A percentile compares a stretch with the other conserved stretches of the same genome.
These are phyloP conservation scores for Cryomyces antarcticus DNA, from an alignment of 495 filamentous ascomycete genomes.

Conservation along the genomic window DNA sequence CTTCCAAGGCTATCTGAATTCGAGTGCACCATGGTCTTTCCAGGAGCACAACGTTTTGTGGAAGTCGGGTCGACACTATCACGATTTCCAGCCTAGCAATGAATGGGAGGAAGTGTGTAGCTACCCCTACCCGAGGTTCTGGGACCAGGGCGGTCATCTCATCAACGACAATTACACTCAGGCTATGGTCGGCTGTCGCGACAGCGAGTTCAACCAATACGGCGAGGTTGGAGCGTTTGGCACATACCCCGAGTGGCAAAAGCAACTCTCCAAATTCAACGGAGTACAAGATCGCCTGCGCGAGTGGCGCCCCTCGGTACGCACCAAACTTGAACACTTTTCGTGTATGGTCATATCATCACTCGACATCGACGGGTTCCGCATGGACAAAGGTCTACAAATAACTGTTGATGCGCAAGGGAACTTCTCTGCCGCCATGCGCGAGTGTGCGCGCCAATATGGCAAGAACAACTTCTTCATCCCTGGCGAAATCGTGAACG, in stretches of 20 bases:
- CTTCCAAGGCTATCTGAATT: constrained; percentile 25
- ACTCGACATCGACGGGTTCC: constrained; percentile 28
- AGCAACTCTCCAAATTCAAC: constrained; percentile 51
- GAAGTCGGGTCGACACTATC: constrained; percentile 23
- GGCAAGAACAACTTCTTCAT: constrained; percentile 29
- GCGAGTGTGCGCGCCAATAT: constrained; percentile 20
- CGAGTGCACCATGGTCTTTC: constrained; percentile 21
- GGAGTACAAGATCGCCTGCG: constrained; percentile 57
- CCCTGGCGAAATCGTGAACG: constrained; percentile 31
- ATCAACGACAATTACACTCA: constrained; percentile 26
- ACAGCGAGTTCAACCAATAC: constrained; percentile 47
- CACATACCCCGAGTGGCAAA: constrained; percentile 31
- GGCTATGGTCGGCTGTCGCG: constrained; percentile 35
- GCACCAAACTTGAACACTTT: constrained; percentile 36
- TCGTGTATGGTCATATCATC: constrained; percentile 44
- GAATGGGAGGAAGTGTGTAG: constrained; percentile 35
- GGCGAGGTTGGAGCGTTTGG: constrained; percentile 25
- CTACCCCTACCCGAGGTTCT: constrained; percentile 42
- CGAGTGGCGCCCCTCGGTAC: constrained; percentile 45
- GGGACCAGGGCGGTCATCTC: constrained; percentile 38
- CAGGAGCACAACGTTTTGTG: constrained; percentile 24
- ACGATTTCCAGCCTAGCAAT: constrained; percentile 43
- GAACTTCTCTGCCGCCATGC: constrained; percentile 23
- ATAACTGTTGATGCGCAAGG: constrained; percentile 26
- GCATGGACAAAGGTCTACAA: constrained; percentile 28